These are phyloP conservation scores for Yamadazyma dendronema DNA, from an alignment of 1,139 yeast species.

Conservation along the genomic window DNA sequence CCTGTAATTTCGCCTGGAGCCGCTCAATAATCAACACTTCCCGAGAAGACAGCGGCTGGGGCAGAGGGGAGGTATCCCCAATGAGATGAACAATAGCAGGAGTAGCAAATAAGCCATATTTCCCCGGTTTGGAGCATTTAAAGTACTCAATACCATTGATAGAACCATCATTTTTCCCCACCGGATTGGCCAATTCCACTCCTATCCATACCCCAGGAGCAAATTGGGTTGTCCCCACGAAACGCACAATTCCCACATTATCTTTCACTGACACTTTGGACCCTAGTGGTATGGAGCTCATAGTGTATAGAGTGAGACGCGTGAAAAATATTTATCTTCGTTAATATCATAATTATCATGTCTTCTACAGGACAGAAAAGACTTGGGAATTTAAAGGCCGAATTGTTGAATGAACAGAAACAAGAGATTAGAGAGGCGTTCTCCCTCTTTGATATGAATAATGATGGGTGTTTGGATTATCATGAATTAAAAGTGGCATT, in stretches of 20 bases:
- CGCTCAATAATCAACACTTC: slow-evolving; percentile 32
- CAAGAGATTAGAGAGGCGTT: slow-evolving; percentile 95
- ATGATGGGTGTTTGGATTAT: slow-evolving; percentile 85
- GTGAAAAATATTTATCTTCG: neutral
- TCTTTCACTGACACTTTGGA: slow-evolving; percentile 42
- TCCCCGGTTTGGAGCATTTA: slow-evolving; percentile 35
- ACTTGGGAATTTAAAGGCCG: slow-evolving; percentile 47
- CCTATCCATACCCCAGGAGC: slow-evolving; percentile 79
- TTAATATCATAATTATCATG: neutral
- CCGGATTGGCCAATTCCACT: slow-evolving; percentile 58
- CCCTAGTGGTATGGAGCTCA: slow-evolving; percentile 24
- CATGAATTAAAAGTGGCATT: slow-evolving; percentile 93
- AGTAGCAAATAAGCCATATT: slow-evolving; percentile 63
- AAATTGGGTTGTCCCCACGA: slow-evolving; percentile 53
- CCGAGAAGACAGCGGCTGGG: neutral
- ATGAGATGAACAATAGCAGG: slow-evolving; percentile 17
- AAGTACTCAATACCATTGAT: slow-evolving; percentile 67
- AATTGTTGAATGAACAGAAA: slow-evolving; percentile 82
- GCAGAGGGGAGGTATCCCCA: neutral
- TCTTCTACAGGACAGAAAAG: slow-evolving; percentile 19
- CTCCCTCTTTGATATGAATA: slow-evolving; percentile 86
- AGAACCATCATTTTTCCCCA: slow-evolving; percentile 80
- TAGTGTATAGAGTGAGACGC: too few species aligned
- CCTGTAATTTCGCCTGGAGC: slow-evolving; percentile 41
- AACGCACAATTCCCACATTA: slow-evolving; percentile 46